phyloP scores from a whole-genome alignment of 208 protist genomes.

The Trypanosoma boissoni region DNA sequence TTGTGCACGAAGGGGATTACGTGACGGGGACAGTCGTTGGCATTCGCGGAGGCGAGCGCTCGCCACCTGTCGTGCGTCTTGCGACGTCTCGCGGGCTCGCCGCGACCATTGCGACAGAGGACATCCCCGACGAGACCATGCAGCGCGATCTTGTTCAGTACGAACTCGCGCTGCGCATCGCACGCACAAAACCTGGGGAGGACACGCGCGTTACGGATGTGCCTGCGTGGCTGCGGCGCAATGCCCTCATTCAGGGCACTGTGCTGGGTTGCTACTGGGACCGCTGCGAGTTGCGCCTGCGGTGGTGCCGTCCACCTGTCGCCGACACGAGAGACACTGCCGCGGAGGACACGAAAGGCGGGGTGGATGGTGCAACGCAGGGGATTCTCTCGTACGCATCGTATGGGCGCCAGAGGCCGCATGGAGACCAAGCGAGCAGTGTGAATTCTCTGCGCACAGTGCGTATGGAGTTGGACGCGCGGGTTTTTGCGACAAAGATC shows the following conservation, averaged over 20 bases:
- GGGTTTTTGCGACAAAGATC: slow-evolving; percentile 76
- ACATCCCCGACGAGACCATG: slow-evolving; percentile 56
- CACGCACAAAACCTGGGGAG: slow-evolving; percentile 17
- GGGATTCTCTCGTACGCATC: neutral
- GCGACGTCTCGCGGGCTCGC: slow-evolving; percentile 54
- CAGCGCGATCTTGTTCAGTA: slow-evolving; percentile 52
- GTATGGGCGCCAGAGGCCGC: slow-evolving; percentile 33
- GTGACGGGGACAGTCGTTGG: slow-evolving; percentile 53
- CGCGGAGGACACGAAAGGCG: no score
- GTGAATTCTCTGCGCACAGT: slow-evolving; percentile 64
- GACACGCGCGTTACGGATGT: slow-evolving; percentile 5
- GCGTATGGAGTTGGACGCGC: slow-evolving; percentile 43
- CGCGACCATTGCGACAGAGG: slow-evolving; percentile 58
- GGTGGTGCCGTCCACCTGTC: slow-evolving; percentile 64
- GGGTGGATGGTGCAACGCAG: no score
- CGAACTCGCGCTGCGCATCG: slow-evolving; percentile 31
- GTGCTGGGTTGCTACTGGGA: slow-evolving; percentile 63
- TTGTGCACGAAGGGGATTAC: slow-evolving; percentile 70
- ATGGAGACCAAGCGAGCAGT: slow-evolving; percentile 44
- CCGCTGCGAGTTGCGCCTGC: slow-evolving; percentile 66
- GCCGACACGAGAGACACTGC: neutral
- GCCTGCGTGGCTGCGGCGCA: slow-evolving; percentile 61
- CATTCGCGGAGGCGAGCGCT: slow-evolving; percentile 46
- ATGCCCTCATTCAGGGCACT: slow-evolving; percentile 65
- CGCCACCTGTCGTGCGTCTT: slow-evolving; percentile 47